phyloP scores from a whole-genome alignment of 805 yeast species.

The Ogataea nitratoaversa region DNA sequence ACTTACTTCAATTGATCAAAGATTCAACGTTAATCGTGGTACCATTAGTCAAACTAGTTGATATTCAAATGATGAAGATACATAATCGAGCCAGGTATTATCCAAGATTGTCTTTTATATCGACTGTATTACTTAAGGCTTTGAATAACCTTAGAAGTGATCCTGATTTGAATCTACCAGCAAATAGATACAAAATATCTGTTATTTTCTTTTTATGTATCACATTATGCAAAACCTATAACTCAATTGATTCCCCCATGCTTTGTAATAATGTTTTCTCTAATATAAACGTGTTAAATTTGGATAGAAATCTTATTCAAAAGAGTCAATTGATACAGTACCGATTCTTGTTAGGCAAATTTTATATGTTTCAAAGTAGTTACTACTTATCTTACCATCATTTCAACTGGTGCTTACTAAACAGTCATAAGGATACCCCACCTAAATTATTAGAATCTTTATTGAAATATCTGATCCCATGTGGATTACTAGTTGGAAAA shows the following conservation, averaged over 20 bases:
- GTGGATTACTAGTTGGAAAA: conserved; percentile 49
- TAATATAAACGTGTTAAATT: conserved; percentile 49
- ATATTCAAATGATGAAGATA: conserved; percentile 35
- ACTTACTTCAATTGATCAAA: conserved; percentile 34
- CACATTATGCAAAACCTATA: conserved; percentile 48
- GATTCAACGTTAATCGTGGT: conserved; percentile 35
- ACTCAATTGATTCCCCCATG: conserved; percentile 49
- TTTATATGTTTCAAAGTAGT: conserved; percentile 49
- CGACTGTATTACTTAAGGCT: conserved; percentile 43
- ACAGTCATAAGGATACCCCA: conserved; percentile 28
- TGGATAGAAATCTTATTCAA: conserved; percentile 38
- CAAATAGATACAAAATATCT: conserved; percentile 36
- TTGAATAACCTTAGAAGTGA: conserved; percentile 49
- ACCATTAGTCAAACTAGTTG: conserved; percentile 44
- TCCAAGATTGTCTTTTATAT: conserved; percentile 45
- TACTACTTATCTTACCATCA: conserved; percentile 44
- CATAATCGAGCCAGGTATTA: conserved; percentile 28
- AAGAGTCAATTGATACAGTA: conserved; percentile 46
- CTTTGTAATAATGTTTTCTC: conserved; percentile 59
- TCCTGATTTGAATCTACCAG: conserved; percentile 31
- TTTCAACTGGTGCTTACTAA: conserved; percentile 44
- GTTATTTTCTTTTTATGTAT: conserved; percentile 47
- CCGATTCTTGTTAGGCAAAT: conserved; percentile 50
- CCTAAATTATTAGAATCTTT: conserved; percentile 32
- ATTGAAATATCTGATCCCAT: conserved; percentile 47